These are phyloP conservation scores for Sporothrix luriei DNA, from an alignment of 2,329 filamentous ascomycete species.

Conservation along the genomic window DNA sequence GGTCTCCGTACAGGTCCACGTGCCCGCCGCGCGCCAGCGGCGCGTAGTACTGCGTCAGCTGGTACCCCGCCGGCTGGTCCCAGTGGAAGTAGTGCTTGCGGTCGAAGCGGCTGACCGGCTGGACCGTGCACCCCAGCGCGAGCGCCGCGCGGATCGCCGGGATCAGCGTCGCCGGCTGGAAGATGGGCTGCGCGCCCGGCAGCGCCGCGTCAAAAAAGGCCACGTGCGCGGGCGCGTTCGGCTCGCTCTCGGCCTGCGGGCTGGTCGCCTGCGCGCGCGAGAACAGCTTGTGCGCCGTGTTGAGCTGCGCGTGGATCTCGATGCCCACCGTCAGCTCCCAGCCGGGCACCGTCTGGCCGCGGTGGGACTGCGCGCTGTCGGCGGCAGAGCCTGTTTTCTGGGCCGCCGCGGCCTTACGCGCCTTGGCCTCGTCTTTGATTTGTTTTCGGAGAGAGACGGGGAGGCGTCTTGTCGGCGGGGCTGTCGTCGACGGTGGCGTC, in stretches of 20 bases:
- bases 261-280: conserved; percentile 59
- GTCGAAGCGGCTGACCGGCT: conserved; percentile 80
- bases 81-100: conserved; percentile 99
- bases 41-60: conserved; percentile 94
- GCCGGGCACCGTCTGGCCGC: conserved; percentile 59
- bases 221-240: conserved; percentile 82
- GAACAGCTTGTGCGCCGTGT: conserved; percentile 87
- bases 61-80: conserved; percentile 94
- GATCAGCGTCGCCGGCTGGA: conserved; percentile 80
- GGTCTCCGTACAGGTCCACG: conserved; percentile 64
- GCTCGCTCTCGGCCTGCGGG: conserved; percentile 60
- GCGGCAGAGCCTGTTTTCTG: conserved; percentile 45
- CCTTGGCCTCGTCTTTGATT: conserved; percentile 67
- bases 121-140: conserved; percentile 77
- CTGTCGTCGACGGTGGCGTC: not conserved
- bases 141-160: conserved; percentile 89
- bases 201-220: conserved; percentile 86
- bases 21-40: conserved; percentile 70
- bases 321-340: conserved; percentile 97
- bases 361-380: conserved; percentile 46
- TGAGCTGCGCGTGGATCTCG: conserved; percentile 95
- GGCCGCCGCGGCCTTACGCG: conserved; percentile 46
- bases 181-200: conserved; percentile 83
- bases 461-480: not conserved
- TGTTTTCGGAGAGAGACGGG: conserved; percentile 67